Evolutionary conservation across 176 grass and related monocot genomes (phyloP), one percentile per base, ranked within the genome.

Genomic region (Aegilops bicornis): DNA sequence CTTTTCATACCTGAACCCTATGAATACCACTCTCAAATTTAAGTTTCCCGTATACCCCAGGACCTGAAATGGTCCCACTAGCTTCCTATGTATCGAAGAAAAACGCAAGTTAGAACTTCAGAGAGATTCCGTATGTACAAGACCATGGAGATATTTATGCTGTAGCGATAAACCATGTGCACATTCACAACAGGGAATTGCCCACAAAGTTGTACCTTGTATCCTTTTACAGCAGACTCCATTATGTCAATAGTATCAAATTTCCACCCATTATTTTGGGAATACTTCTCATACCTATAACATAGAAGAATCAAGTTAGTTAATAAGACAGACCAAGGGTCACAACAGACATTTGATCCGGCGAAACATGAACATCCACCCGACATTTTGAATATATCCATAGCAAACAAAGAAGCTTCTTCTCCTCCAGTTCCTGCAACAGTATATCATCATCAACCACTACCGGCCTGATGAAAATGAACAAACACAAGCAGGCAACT

Each of bases 1-100:
- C 20, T 59, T 22, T 1, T 80, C 59, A 76, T 83, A 98, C 94
- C 92, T 98, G 97, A 91, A 98, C 94, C 91, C 97, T 91, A 87
- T 99, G 97, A 87, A 96, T 88, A 43, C 97, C 94, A 69, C 90
- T 94, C 85, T 99, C 97, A 87, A 96, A 96, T 71, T 99, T 94
- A 13, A 98, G 88, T 80, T 89, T 96, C 45, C 97, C 94, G 47
- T 90, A 98, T 63, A 80, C 92, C 90, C 94, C 97, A 81, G 81
- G 12, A 47, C 90, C 96, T 78, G 88, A 98, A 89, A 96, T 98
- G 33, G 93, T 67, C 84, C 96, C 96, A 90, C 93, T 98, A 80
- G 96, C 93, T 98, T 98, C 96, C 96, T 95, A 76, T 62, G 40
- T 65, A 66, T 14, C 0, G 75, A 19, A 87, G 6, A 47, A 88